These are phyloP conservation scores for Cystobasidium sp. DNA, from an alignment of 1,284 basidiomycete genomes.

Conservation along the genomic window DNA sequence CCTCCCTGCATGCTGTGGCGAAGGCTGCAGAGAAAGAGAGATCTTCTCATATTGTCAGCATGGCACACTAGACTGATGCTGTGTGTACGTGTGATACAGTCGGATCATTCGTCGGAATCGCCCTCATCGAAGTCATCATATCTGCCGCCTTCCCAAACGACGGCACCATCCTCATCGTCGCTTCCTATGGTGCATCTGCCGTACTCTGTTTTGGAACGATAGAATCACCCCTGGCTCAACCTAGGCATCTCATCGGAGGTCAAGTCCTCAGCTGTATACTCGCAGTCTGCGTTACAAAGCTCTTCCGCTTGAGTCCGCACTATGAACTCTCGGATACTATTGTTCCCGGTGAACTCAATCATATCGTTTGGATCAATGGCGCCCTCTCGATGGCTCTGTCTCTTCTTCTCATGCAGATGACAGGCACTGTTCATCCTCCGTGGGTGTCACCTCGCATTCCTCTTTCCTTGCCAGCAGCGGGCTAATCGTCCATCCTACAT, in stretches of 20 bases:
- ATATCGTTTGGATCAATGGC: slow-evolving; percentile 65
- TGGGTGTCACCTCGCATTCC: not conserved
- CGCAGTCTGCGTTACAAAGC: slow-evolving; percentile 65
- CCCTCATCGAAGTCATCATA: slow-evolving; percentile 65
- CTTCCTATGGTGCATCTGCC: slow-evolving; percentile 64
- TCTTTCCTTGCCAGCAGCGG: not conserved
- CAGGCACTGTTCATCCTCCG: slow-evolving; percentile 67
- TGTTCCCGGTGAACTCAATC: slow-evolving; percentile 46
- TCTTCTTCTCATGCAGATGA: slow-evolving; percentile 65
- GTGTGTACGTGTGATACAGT: slow-evolving; percentile 51
- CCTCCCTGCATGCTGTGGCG: not conserved
- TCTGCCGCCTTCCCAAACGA: slow-evolving; percentile 62
- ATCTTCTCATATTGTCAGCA: slow-evolving; percentile 58
- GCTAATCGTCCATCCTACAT: not conserved
- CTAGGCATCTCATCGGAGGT: slow-evolving; percentile 65
- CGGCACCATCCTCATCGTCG: slow-evolving; percentile 60
- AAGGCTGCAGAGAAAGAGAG: not conserved
- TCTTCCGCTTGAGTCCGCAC: slow-evolving; percentile 61
- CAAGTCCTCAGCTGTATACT: slow-evolving; percentile 65
- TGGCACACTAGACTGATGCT: not conserved
- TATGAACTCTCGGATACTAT: slow-evolving; percentile 58
- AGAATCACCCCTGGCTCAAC: slow-evolving; percentile 67
- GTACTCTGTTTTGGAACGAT: slow-evolving; percentile 67
- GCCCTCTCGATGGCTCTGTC: slow-evolving; percentile 64
- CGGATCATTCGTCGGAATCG: slow-evolving; percentile 65